These are phyloP conservation scores for Mortierella sp. DNA, from an alignment of 371 early-diverging fungal genomes.

Conservation along the genomic window DNA sequence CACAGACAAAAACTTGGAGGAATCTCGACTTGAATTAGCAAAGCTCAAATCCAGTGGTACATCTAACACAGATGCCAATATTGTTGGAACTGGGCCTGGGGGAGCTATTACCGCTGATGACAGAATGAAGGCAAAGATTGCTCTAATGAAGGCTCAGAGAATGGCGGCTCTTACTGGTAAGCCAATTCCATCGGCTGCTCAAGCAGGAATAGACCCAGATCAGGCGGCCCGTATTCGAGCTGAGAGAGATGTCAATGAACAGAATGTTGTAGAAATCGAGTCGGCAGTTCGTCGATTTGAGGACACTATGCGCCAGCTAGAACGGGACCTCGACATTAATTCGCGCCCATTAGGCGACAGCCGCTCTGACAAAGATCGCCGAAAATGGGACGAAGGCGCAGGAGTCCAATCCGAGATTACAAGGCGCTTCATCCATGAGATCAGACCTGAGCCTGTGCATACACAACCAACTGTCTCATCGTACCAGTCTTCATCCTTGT, in stretches of 20 bases:
- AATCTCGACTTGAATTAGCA: slow-evolving; percentile 63
- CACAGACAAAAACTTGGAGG: slow-evolving; percentile 65
- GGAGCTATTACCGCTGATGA: slow-evolving; percentile 71
- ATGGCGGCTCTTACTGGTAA: slow-evolving; percentile 76
- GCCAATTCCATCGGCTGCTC: slow-evolving; percentile 42
- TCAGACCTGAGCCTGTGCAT: slow-evolving; percentile 14
- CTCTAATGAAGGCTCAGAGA: slow-evolving; percentile 66
- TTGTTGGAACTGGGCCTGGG: slow-evolving; percentile 71
- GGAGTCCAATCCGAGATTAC: slow-evolving; percentile 57
- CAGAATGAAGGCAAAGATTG: slow-evolving; percentile 63
- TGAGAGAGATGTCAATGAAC: slow-evolving; percentile 59
- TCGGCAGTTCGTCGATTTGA: slow-evolving; percentile 58
- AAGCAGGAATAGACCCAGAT: slow-evolving; percentile 59
- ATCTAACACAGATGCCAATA: slow-evolving; percentile 37
- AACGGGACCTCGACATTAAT: slow-evolving; percentile 53
- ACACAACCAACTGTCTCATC: background rate
- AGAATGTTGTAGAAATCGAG: slow-evolving; percentile 59
- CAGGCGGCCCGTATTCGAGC: slow-evolving; percentile 64
- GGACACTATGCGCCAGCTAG: slow-evolving; percentile 56
- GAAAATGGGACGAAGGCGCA: slow-evolving; percentile 63
- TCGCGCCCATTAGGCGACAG: slow-evolving; percentile 38
- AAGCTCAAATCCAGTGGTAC: slow-evolving; percentile 49
- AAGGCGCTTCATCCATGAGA: slow-evolving; percentile 53
- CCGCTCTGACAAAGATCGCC: slow-evolving; percentile 37
- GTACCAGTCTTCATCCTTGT: slow-evolving; percentile 19